A percentile compares a stretch with the other conserved stretches of the same genome.
Evolutionary conservation across 306 rosid species (phyloP).

Genomic region (Citrullus amarus): DNA sequence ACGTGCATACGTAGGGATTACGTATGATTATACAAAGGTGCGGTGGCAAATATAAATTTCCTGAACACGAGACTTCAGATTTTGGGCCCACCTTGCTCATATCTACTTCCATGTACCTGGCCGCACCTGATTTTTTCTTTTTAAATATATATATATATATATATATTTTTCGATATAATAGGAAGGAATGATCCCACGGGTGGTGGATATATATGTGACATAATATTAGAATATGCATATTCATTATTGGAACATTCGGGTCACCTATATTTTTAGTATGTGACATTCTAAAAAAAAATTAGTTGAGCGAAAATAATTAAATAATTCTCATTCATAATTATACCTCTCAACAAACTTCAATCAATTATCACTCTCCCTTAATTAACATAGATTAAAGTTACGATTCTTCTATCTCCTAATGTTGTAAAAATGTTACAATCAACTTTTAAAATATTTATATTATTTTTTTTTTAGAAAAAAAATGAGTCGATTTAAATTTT

Average conservation of each 20-base stretch:
- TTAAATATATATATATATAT: no score
- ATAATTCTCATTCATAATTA: no score
- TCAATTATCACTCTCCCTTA: no score
- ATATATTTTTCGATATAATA: neutral
- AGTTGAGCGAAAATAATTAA: no score
- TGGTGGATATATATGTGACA: neutral
- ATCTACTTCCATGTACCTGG: neutral
- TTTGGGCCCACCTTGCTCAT: neutral
- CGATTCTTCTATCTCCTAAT: no score
- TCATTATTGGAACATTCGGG: neutral
- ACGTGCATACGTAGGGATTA: conserved; percentile 4
- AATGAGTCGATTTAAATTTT: no score
- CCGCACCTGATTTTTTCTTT: neutral
- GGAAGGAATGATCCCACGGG: neutral
- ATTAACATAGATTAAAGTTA: no score
- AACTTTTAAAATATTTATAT: no score
- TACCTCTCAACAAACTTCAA: no score
- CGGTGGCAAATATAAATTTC: neutral
- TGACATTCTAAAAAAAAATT: neutral
- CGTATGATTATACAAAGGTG: neutral
- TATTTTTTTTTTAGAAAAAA: no score
- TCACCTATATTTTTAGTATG: neutral
- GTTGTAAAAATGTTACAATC: no score
- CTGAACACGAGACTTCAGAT: neutral
- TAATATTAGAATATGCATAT: neutral